phyloP scores from a whole-genome alignment of 768 basidiomycete species.

The Punctularia strigosozonata region DNA sequence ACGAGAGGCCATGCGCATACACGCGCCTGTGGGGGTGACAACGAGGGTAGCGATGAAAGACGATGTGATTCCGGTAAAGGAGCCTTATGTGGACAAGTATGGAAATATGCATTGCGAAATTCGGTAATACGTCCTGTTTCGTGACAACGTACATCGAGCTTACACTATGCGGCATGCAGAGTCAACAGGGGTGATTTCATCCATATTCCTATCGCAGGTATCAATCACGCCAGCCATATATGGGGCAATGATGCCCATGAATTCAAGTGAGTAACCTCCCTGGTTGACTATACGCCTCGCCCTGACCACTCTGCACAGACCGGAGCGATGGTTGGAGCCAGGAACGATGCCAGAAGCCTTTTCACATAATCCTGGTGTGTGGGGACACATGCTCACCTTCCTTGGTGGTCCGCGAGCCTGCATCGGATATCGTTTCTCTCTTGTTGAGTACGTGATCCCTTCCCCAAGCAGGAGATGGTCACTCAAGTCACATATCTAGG shows the following conservation, averaged over 20 bases:
- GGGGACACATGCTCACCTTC: conserved; percentile 13
- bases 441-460: conserved; percentile 4
- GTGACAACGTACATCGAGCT: not conserved
- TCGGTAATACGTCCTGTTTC: conserved; percentile 15
- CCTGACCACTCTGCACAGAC: conserved; percentile 9
- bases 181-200: conserved; percentile 14
- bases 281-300: not conserved
- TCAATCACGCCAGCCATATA: conserved; percentile 13
- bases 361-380: conserved; percentile 11
- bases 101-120: conserved; percentile 29
- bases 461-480: not conserved
- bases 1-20: conserved; percentile 45
- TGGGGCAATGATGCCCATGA: conserved; percentile 18
- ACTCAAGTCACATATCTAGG: not conserved
- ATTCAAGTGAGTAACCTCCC: conserved; percentile 12
- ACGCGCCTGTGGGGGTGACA: conserved; percentile 36
- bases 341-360: conserved; percentile 3
- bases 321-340: conserved; percentile 17
- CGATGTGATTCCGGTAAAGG: conserved; percentile 37
- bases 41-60: conserved; percentile 36
- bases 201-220: conserved; percentile 10
- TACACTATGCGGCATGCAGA: conserved; percentile 1
- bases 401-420: conserved; percentile 15
- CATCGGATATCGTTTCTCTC: conserved; percentile 15
- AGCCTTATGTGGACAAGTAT: conserved; percentile 30